Percentiles rank a stretch among this genome's conserved stretches.
Evolutionary conservation across 176 grass and related monocot species (phyloP).

Genomic region (Aechmea fasciata): DNA sequence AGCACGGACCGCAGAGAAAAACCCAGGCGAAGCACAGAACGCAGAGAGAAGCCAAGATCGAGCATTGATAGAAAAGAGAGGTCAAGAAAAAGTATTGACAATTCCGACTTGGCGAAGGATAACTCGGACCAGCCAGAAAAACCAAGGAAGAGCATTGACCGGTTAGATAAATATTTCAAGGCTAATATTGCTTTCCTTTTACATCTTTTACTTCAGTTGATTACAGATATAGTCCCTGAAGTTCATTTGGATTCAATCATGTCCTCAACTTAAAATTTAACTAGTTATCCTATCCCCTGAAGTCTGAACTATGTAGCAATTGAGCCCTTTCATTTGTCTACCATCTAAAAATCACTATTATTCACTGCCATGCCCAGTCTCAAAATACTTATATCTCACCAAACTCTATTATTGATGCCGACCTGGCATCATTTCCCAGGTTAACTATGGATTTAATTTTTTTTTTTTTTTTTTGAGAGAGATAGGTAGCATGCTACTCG

Average conservation of each 20-base stretch:
- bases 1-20: conserved; percentile 36
- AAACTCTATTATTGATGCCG: no score
- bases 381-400: not conserved
- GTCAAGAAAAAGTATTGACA: conserved; percentile 65
- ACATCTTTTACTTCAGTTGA: conserved; percentile 1
- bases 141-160: conserved; percentile 91
- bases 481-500: no score
- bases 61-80: conserved; percentile 40
- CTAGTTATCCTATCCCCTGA: no score
- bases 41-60: conserved; percentile 39
- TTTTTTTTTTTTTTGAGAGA: no score
- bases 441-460: no score
- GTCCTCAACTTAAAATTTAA: no score
- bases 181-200: conserved; percentile 6
- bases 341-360: no score
- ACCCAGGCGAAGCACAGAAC: conserved; percentile 41
- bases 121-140: conserved; percentile 42
- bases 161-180: conserved; percentile 31
- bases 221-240: not conserved
- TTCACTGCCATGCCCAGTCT: no score
- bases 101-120: conserved; percentile 28
- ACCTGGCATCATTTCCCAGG: no score
- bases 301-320: no score
- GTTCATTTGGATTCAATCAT: not conserved
- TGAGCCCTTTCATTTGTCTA: no score